Base-by-base conservation (phyloP, 2,329 filamentous ascomycete genomes). In the Cladosporium cucumerinum region DNA sequence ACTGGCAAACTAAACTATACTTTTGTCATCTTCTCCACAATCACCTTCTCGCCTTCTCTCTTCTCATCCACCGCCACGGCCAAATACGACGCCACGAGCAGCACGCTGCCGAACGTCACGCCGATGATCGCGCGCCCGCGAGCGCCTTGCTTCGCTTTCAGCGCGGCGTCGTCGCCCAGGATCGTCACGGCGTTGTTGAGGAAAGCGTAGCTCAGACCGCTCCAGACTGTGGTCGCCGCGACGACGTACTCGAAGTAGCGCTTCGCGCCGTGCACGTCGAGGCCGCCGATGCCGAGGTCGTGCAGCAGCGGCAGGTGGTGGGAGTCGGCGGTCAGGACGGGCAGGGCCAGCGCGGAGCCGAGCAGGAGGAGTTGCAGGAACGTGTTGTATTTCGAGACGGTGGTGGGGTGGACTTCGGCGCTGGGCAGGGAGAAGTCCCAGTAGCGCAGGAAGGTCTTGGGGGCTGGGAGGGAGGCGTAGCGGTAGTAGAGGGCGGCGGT, bases 371-470 rank as follows among this genome's bases (percentile, higher is more conserved):
- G 82, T 77, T 99, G 95, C 71, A 98, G 80, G 51, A 96, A 93
- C 0, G 95, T 99, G 78, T 99, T 99, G 78, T 93, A 78, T 72
- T 96, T 96, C 78, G 89, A 93, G 67, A 96, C 91, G 1, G 85
- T 89, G 0, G 92, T 95, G 0, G 92, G 92, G 66, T 87, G 89
- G 6, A 96, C 92, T 78, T 95, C 91, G 2, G 92, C 92, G 46
- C 88, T 91, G 2, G 92, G 95, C 16, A 99, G 84, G 3, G 91
- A 94, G 75, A 99, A 98, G 78, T 99, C 95, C 95, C 95, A 99
- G 79, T 98, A 99, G 21, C 95, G 84, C 21, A 85, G 80, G 78
- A 97, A 91, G 0, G 95, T 98, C 80, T 98, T 98, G 1, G 95
- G 95, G 0, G 91, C 89, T 0, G 95, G 95, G 6, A 99, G 84